phyloP scores from a whole-genome alignment of 2,329 filamentous ascomycete species.

The Xylaria hypoxylon region DNA sequence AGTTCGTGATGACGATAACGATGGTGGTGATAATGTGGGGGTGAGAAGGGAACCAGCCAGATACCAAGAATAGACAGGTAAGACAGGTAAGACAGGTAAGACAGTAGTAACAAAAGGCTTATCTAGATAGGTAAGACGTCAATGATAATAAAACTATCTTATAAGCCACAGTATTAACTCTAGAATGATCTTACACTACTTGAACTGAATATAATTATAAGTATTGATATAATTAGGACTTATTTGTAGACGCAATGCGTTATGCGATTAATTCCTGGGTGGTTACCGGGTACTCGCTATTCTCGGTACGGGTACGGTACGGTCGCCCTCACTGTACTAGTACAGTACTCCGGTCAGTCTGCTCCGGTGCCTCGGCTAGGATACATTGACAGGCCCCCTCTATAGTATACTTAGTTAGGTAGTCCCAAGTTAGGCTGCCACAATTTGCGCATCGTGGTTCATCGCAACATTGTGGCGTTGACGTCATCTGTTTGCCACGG shows the following conservation, averaged over 20 bases:
- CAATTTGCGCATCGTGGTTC: conserved; percentile 8
- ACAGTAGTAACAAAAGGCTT: no score
- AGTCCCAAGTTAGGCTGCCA: conserved; percentile 10
- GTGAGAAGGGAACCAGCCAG: neutral
- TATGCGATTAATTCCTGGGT: neutral
- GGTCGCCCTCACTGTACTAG: no score
- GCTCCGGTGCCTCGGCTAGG: neutral
- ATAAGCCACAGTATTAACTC: neutral
- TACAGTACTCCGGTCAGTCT: no score
- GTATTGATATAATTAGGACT: conserved; percentile 3
- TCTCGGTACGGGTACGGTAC: no score
- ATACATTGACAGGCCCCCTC: neutral
- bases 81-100: neutral
- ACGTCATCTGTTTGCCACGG: conserved; percentile 13
- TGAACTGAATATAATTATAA: neutral
- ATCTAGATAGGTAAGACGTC: no score
- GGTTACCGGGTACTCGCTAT: no score
- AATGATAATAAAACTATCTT: no score
- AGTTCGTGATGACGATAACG: neutral
- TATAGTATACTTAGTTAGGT: neutral
- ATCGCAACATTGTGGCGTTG: conserved; percentile 13
- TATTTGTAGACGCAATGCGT: neutral
- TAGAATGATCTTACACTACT: neutral
- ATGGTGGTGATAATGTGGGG: neutral
- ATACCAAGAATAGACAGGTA: neutral